Conservation (phyloP, 345 rosid genomes). For the Syzygium aqueum region DNA sequence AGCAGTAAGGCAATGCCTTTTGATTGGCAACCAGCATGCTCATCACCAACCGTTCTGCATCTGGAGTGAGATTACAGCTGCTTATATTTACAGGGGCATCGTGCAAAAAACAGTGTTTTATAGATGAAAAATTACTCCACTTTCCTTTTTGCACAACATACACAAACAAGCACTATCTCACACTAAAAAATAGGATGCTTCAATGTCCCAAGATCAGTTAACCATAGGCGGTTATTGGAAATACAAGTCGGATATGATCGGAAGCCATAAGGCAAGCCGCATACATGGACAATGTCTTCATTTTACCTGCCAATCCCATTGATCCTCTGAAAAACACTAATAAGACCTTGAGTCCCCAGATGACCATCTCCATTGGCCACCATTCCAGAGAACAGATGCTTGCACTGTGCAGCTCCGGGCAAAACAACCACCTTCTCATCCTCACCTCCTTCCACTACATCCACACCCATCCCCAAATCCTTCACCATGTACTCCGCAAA, state of each 20-base stretch:
- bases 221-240: background rate
- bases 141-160: background rate
- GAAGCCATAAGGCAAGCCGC: background rate
- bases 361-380: constrained; percentile 73
- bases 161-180: background rate
- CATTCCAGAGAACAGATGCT: constrained; percentile 75
- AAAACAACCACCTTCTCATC: constrained; percentile 25
- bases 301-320: constrained; percentile 26
- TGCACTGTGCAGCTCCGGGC: constrained; percentile 69
- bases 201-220: background rate
- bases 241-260: background rate
- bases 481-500: constrained; percentile 77
- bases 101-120: background rate
- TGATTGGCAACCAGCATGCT: background rate
- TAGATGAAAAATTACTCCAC: background rate
- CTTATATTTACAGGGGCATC: background rate
- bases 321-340: constrained; percentile 62
- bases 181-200: background rate
- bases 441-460: constrained; percentile 36
- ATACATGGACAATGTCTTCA: background rate
- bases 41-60: background rate
- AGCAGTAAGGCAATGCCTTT: background rate
- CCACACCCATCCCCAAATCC: constrained; percentile 78
- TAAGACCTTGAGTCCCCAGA: constrained; percentile 65
- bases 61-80: background rate